A percentile compares a stretch with the other conserved stretches of the same genome.
Evolutionary conservation across 2,329 filamentous ascomycete species (phyloP).

Genomic region (Ilyonectria sp.): DNA sequence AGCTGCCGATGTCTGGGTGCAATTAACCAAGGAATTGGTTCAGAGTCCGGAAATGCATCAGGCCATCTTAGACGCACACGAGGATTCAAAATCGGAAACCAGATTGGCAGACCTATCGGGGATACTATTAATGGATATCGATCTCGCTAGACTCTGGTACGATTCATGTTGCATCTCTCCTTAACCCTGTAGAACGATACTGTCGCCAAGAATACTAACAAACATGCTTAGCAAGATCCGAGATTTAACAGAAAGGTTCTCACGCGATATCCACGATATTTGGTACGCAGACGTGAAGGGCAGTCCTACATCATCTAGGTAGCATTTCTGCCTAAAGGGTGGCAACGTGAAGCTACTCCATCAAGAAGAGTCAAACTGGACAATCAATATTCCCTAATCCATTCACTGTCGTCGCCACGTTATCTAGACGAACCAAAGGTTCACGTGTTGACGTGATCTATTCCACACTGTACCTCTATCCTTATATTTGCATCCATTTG

Average conservation of each 20-base stretch:
- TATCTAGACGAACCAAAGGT: too few species aligned
- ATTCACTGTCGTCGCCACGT: too few species aligned
- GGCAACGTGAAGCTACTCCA: background rate
- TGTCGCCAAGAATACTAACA: background rate
- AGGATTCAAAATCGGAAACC: constrained; percentile 46
- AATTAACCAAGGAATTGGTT: constrained; percentile 51
- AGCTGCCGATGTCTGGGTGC: constrained; percentile 52
- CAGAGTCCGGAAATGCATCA: constrained; percentile 52
- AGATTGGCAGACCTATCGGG: constrained; percentile 49
- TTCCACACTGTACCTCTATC: too few species aligned
- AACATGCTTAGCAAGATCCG: background rate
- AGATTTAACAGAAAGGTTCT: background rate
- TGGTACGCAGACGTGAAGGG: background rate
- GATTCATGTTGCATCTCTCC: background rate
- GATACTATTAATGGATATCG: constrained; percentile 51
- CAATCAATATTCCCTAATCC: background rate
- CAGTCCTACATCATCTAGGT: background rate
- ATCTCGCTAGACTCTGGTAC: constrained; percentile 40
- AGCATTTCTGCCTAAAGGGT: background rate
- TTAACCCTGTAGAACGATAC: background rate
- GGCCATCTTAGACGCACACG: constrained; percentile 47
- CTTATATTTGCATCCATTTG: too few species aligned
- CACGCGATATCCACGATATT: background rate
- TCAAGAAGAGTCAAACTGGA: background rate
- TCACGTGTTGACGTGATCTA: too few species aligned